Base-by-base conservation (phyloP, 2,329 filamentous ascomycete genomes). In the Curvularia sp. region DNA sequence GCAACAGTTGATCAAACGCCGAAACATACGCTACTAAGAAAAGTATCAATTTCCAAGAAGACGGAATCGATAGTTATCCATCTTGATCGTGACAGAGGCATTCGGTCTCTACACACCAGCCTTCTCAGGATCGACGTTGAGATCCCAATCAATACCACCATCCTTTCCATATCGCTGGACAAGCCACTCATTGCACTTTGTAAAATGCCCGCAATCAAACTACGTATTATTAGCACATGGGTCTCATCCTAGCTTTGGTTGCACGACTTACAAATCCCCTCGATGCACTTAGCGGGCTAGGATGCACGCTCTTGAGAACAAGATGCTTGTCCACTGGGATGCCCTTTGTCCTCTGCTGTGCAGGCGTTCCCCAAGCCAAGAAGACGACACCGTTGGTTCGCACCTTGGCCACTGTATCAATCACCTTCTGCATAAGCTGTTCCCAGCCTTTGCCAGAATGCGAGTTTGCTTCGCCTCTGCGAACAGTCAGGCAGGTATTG, bases 401-500 rank as follows among this genome's bases (percentile, higher is more conserved):
- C 67, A 90, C 88, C 72, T 89, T 87, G 0, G 90, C 90, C 1
- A 98, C 91, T 0, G 91, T 84, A 65, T 98, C 93, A 63, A 99
- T 96, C 41, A 95, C 89, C 64, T 88, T 91, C 74, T 97, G 93
- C 19, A 94, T 99, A 74, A 99, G 91, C 43, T 84, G 83, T 79
- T 99, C 95, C 95, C 95, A 99, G 15, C 95, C 95, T 63, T 89
- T 89, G 69, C 90, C 89, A 2, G 90, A 82, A 77, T 99, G 95
- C 27, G 87, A 91, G 75, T 95, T 94, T 46, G 95, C 89, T 67
- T 96, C 87, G 74, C 96, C 91, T 0, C 92, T 92, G 23, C 92
- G 90, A 18, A 99, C 95, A 0, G 95, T 99, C 54, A 99, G 82
- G 76, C 93, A 97, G 0, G 95, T 96, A 77, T 99, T 99, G 65